Conservation (phyloP, 148 eudicot species). For the Tetragonia tetragonoides region DNA sequence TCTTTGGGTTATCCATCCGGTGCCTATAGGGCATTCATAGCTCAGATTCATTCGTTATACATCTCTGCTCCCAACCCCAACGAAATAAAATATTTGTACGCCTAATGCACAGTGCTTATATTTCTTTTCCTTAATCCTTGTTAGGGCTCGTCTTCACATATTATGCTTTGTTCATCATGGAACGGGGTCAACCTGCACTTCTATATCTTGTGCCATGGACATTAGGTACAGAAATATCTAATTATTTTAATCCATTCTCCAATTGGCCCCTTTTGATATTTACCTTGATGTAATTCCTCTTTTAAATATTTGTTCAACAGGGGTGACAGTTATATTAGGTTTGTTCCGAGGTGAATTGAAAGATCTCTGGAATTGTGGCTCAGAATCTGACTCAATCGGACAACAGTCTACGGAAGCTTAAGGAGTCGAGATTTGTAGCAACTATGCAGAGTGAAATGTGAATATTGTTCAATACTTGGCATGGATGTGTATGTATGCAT, state of each 20-base stretch:
- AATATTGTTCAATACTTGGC: neutral
- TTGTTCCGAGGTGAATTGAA: constrained; percentile 62
- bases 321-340: constrained; percentile 55
- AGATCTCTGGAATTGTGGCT: constrained; percentile 61
- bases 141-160: constrained; percentile 73
- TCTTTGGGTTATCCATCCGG: neutral
- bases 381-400: constrained; percentile 22
- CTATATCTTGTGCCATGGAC: constrained; percentile 96
- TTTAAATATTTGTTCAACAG: constrained; percentile 30
- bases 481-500: neutral
- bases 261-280: neutral
- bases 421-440: neutral
- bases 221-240: constrained; percentile 46
- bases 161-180: constrained; percentile 70
- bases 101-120: neutral
- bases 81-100: too few relatives aligned
- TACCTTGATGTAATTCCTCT: neutral
- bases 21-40: neutral
- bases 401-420: constrained; percentile 32
- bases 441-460: neutral
- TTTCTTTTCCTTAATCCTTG: constrained; percentile 4
- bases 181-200: constrained; percentile 92
- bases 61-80: neutral
- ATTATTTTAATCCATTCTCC: neutral
- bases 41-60: neutral